Base-by-base conservation (phyloP, 441 rosid genomes). In the Adansonia gregorii region DNA sequence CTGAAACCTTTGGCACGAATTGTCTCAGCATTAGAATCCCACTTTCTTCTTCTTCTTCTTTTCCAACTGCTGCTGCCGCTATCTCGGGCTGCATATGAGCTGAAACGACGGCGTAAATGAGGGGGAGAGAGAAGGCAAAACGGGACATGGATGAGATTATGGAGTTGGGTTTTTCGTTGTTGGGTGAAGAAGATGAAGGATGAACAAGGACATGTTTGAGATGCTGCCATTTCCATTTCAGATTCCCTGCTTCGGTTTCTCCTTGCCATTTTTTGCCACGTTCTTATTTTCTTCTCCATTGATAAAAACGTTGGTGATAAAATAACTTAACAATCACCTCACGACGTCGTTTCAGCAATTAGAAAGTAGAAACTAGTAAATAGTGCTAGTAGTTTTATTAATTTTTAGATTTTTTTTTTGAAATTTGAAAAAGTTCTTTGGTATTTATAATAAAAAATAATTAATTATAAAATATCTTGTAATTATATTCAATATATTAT, bases 251-350 rank as follows among this genome's bases (percentile, higher is more conserved):
- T 19, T 67, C 72, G n/a, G 64, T 35, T 60, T 22, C 8, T 7
- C 68, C 80, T 80, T 81, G 80, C 88, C 90, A 87, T 84, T 78
- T 84, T 78, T 80, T 72, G 89, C 89, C 92, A 86, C 92, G 88
- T 85, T 81, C 72, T 78, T 83, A n/a, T 82, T 77, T 78, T 87
- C 91, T 78, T 55, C 75, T 82, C 85, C 86, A 84, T 74, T 82
- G 70, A 65, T 22, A 61, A 27, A 15, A 61, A 12, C 43, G 2
- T 11, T 12, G 43, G n/a, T 67, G 54, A 67, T 67, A 68, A 69
- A 69, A 69, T 22, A 69, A 14, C 58, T 69, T 43, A 17, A 4
- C 20, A 24, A 24, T 7, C 14, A 0, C 2, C 9, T 0, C 9
- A 70, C 74, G 74, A 15, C 60, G 59, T 14, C 73, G 73, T 69